Conservation (phyloP, 1,284 basidiomycete genomes). For the Malassezia nana region DNA sequence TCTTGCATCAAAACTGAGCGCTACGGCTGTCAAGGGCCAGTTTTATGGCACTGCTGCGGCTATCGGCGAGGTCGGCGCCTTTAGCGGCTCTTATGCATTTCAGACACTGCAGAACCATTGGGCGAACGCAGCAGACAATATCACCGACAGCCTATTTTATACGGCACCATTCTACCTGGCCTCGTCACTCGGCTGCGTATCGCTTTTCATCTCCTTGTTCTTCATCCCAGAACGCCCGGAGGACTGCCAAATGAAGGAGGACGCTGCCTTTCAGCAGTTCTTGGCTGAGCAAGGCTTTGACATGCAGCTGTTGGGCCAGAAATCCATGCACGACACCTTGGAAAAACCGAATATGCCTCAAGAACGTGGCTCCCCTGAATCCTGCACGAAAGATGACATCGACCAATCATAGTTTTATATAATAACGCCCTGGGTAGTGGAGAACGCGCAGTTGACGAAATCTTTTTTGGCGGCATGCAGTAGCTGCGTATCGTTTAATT, state of each 20-base stretch:
- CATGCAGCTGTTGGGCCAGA: conserved; percentile 27
- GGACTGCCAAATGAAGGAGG: conserved; percentile 71
- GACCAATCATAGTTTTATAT: background rate
- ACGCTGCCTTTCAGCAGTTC: conserved; percentile 54
- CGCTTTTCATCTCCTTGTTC: conserved; percentile 64
- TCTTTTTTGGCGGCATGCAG: background rate
- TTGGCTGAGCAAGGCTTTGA: conserved; percentile 35
- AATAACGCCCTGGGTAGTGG: background rate
- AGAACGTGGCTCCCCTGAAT: background rate
- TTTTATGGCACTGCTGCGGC: conserved; percentile 56
- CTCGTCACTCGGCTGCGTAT: conserved; percentile 62
- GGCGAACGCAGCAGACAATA: background rate
- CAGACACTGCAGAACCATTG: conserved; percentile 3
- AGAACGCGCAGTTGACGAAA: background rate
- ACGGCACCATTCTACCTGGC: conserved; percentile 49
- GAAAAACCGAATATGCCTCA: background rate
- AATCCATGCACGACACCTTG: background rate
- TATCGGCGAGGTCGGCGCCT: conserved; percentile 59
- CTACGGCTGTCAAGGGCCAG: conserved; percentile 29
- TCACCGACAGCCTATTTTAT: conserved; percentile 22
- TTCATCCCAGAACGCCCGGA: conserved; percentile 65
- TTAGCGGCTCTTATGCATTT: conserved; percentile 35
- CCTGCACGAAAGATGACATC: background rate
- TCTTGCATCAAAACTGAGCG: conserved; percentile 25
- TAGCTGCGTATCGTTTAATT: background rate